Evolutionary conservation across 805 yeast species (phyloP).

Genomic region (Osmozyma mogii): DNA sequence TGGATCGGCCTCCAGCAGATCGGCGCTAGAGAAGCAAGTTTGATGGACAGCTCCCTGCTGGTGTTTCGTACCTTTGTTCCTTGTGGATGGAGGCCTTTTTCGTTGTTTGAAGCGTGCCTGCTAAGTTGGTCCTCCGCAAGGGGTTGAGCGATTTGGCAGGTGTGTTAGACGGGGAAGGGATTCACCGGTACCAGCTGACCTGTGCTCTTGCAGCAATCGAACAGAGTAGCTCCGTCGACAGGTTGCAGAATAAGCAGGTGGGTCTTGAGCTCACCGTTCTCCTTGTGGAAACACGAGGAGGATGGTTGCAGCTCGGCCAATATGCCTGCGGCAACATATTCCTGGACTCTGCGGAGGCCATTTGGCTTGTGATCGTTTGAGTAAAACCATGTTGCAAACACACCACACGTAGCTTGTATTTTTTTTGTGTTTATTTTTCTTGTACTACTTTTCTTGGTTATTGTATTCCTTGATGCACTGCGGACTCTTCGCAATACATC

Average conservation of each 20-base stretch:
- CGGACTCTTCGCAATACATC: too few species aligned
- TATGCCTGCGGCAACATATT: slow-evolving; percentile 88
- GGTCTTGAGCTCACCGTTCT: slow-evolving; percentile 52
- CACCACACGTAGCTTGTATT: too few species aligned
- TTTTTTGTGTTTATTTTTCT: too few species aligned
- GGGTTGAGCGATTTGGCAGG: slow-evolving; percentile 44
- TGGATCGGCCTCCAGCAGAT: slow-evolving; percentile 42
- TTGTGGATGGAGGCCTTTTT: slow-evolving; percentile 5
- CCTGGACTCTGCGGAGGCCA: slow-evolving; percentile 97
- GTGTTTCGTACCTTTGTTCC: background rate
- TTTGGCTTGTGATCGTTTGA: slow-evolving; percentile 91
- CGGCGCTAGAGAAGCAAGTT: slow-evolving; percentile 72
- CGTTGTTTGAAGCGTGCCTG: slow-evolving; percentile 1
- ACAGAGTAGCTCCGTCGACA: slow-evolving; percentile 98
- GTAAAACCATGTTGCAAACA: slow-evolving; percentile 99
- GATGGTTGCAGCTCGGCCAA: slow-evolving; percentile 55
- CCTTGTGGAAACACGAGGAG: slow-evolving; percentile 20
- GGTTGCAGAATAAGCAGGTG: slow-evolving; percentile 69
- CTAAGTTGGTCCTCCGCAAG: slow-evolving; percentile 38
- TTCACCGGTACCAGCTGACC: slow-evolving; percentile 6
- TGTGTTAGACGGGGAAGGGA: slow-evolving; percentile 15
- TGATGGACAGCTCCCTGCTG: slow-evolving; percentile 11
- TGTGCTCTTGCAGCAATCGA: slow-evolving; percentile 36
- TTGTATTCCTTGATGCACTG: too few species aligned
- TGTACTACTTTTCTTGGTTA: too few species aligned